Evolutionary conservation across 495 filamentous ascomycete genomes (phyloP).

Genomic region (Lepraria neglecta): DNA sequence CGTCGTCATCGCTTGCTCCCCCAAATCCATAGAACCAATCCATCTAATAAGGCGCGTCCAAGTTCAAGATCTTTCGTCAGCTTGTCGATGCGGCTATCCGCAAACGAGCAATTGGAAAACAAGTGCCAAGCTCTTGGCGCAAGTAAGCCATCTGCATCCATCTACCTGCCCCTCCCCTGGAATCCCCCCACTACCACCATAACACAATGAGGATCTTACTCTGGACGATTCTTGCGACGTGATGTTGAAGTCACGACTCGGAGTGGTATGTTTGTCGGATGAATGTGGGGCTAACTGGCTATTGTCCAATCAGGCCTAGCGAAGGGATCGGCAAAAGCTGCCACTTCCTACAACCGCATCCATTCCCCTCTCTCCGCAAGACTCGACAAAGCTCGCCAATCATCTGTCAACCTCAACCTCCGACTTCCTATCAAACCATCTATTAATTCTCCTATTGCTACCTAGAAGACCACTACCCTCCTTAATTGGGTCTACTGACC

Average conservation of each 20-base stretch:
- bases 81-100: conserved; percentile 8
- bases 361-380: conserved; percentile 20
- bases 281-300: conserved; percentile 13
- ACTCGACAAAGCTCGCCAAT: conserved; percentile 19
- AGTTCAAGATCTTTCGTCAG: not conserved
- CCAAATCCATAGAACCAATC: no score
- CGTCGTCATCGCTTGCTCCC: no score
- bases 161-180: not conserved
- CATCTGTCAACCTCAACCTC: conserved; percentile 8
- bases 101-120: conserved; percentile 2
- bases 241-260: conserved; percentile 1
- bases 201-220: not conserved
- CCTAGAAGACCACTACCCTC: not conserved
- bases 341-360: conserved; percentile 17
- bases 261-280: conserved; percentile 9
- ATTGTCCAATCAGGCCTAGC: conserved; percentile 9
- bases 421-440: conserved; percentile 9
- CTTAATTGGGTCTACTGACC: not conserved
- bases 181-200: not conserved
- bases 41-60: no score
- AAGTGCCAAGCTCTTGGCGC: conserved; percentile 12
- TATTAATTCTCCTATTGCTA: conserved; percentile 5
- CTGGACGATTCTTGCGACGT: not conserved
- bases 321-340: conserved; percentile 25
- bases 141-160: not conserved